Evolutionary conservation across 2,329 filamentous ascomycete species (phyloP), one percentile per base, ranked within the genome.

Genomic region (Colletotrichum trifolii): DNA sequence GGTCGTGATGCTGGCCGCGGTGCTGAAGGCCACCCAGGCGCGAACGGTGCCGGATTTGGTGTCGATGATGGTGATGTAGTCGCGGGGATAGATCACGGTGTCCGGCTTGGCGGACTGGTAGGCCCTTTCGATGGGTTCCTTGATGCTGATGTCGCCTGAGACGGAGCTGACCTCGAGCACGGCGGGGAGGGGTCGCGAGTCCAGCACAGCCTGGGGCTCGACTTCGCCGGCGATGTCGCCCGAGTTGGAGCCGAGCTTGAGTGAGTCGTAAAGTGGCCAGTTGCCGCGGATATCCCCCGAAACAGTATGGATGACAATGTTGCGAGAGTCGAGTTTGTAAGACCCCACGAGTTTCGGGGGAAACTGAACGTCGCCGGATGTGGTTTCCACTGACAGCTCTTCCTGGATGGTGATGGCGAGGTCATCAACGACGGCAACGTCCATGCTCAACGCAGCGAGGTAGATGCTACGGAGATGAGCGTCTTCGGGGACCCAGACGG

Each of bases 211-310:
- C 68, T 82, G 75, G 6, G 82, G 82, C 11, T 73, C 74, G 57
- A 87, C 73, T 39, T 75, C 76, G 4, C 77, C 75, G 13, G 64
- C 64, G 60, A 86, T 73, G 56, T 75, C 69, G 50, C 85, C 85
- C 0, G 84, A 82, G 0, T 75, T 74, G 8, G 81, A 79, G 15
- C 73, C 68, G n/a, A 86, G 71, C 15, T 75, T 73, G 11, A 87
- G 77, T 36, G 78, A 72, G 69, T 86, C 82, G 70, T 81, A 83
- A 1, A 87, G 75, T 1, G 85, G 82, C 76, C 82, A 86, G 71
- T 77, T 79, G 36, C 85, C 85, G 12, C 65, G 64, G 66, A 87
- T 79, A 12, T 72, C 54, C 8, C 82, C 82, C 1, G 82, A 78
- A 3, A 78, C 77, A 15, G 83, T 82, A 34, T 71, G 68, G 12